Evolutionary conservation across 768 basidiomycete species (phyloP).

Genomic region (Boletus rubropictus): DNA sequence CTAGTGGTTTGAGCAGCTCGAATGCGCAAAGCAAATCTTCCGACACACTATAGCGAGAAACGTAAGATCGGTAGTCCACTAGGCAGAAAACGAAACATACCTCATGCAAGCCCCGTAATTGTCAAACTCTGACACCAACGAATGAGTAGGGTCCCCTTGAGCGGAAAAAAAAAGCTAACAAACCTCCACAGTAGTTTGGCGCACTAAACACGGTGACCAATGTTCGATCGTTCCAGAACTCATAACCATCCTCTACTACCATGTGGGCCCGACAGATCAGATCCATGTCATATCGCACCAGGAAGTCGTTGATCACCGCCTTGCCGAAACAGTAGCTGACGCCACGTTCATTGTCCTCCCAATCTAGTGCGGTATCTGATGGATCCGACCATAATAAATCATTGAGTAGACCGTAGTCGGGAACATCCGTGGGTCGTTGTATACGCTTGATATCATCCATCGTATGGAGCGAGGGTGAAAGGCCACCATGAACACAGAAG

Average conservation of each 20-base stretch:
- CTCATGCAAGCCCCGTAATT: conserved; percentile 96
- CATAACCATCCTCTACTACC: conserved; percentile 99
- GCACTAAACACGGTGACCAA: conserved; percentile 98
- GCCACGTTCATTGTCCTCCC: conserved; percentile 99
- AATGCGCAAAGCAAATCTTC: conserved; percentile 97
- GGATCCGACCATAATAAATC: conserved; percentile 98
- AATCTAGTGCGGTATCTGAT: conserved; percentile 93
- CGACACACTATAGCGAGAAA: conserved; percentile 59
- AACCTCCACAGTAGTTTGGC: conserved; percentile 94
- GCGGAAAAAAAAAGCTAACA: conserved; percentile 30
- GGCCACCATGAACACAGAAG: conserved; percentile 96
- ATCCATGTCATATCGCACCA: conserved; percentile 96
- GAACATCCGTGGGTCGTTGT: conserved; percentile 96
- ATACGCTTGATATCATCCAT: conserved; percentile 99
- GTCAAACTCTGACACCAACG: conserved; percentile 65
- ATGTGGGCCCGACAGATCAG: conserved; percentile 99
- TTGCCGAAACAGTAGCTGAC: conserved; percentile 99
- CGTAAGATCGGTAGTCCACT: conserved; percentile 8
- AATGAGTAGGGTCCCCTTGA: conserved; percentile 12
- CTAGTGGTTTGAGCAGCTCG: conserved; percentile 92
- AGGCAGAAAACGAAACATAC: conserved; percentile 34
- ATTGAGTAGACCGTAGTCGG: conserved; percentile 95
- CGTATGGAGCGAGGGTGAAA: conserved; percentile 85
- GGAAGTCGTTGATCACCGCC: conserved; percentile 92
- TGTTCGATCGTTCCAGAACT: conserved; percentile 99